Evolutionary conservation across 441 rosid genomes (phyloP), one percentile per base, ranked within the genome.

Genomic region (Gossypium gossypioides): DNA sequence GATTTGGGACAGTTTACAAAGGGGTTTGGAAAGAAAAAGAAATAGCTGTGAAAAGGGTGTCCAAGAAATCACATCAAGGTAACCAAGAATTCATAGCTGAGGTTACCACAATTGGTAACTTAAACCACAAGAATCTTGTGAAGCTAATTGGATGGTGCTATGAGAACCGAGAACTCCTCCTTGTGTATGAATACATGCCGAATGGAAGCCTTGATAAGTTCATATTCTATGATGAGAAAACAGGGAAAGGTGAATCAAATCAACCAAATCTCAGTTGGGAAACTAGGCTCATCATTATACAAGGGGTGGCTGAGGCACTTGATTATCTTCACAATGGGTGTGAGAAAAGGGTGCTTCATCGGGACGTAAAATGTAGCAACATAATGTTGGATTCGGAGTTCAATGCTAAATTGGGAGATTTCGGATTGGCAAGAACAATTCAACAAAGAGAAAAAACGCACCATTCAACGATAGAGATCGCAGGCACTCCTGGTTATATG

Each of bases 401-500:
- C 83, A 79, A 84, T 13, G 87, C 96, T 0, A 79, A 72, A 78
- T 72, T 90, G 0, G 88, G 93, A 0, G 96, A 92, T 75, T 92
- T 92, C 24, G 88, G 94, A 18, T 83, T 92, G 58, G 96, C 96
- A 0, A 72, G 91, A 66, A 88, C 85, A 61, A 83, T 90, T 27
- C 84, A 81, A 16, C 80, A 67, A 54, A 83, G 79, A 12, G 87
- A 86, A 40, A 77, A 83, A 74, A 89, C 93, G 1, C 93, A 92
- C 75, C 88, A 92, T 75, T 84, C 91, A 0, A 90, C 94, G 0
- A 80, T 81, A 8, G 91, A 81, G 79, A 78, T 92, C 0, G 89
- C 91, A 9, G 89, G 97, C 54, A 90, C 96, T 13, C 86, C 82
- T 0, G 91, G 91, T 0, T 92, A 92, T 77, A 90, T 90, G 97